These are phyloP conservation scores for Podosphaera xanthii DNA, from an alignment of 2,329 filamentous ascomycete species.

Conservation along the genomic window DNA sequence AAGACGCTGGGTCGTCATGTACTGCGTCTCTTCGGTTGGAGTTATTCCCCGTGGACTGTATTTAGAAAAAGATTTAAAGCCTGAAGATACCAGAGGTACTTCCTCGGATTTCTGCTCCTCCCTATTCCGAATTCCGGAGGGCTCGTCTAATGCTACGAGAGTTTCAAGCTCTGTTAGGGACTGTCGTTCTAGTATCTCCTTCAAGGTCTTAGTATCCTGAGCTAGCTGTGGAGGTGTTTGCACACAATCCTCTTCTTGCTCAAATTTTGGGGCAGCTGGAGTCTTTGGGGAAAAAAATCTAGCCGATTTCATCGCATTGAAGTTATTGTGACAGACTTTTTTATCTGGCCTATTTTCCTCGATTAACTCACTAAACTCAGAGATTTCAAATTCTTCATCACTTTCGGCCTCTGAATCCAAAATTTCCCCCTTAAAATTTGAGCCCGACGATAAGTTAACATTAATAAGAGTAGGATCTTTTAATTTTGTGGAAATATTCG, in stretches of 20 bases:
- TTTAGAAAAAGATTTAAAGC: background rate
- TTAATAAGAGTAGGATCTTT: background rate
- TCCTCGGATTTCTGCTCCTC: background rate
- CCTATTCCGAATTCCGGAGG: background rate
- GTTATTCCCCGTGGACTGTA: background rate
- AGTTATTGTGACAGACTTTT: background rate
- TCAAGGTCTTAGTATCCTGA: background rate
- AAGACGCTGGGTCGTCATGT: constrained; percentile 26
- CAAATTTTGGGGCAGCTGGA: background rate
- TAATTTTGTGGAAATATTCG: background rate
- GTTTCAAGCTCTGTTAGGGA: constrained; percentile 4
- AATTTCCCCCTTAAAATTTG: constrained; percentile 8
- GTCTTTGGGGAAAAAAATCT: background rate
- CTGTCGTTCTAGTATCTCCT: background rate
- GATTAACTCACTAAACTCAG: background rate
- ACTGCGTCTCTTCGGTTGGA: constrained; percentile 7
- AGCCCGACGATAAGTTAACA: background rate
- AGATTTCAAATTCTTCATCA: constrained; percentile 2
- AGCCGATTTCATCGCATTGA: background rate
- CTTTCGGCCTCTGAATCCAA: constrained; percentile 13
- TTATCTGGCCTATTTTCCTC: background rate
- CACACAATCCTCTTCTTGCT: background rate
- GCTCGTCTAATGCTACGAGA: constrained; percentile 1
- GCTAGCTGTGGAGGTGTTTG: background rate
- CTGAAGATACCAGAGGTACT: too few species aligned